Percentiles rank a stretch among this genome's conserved stretches.
Conservation (phyloP, 768 basidiomycete species). For the Brasilioporus rufonigricans region DNA sequence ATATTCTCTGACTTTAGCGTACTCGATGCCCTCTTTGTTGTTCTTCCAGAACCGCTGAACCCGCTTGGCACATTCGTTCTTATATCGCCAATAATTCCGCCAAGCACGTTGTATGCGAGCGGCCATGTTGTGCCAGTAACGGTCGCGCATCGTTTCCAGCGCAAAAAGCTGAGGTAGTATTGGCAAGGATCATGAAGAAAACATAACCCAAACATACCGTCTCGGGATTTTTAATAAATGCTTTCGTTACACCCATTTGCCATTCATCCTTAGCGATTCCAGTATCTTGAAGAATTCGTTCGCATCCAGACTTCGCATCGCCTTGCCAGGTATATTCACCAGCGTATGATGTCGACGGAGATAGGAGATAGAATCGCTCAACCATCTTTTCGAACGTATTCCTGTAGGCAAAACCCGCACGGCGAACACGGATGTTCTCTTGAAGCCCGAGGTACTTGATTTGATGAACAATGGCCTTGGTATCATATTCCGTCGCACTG, state of each 20-base stretch:
- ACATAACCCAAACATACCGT: slow-evolving; percentile 54
- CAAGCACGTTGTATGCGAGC: slow-evolving; percentile 93
- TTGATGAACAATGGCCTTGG: slow-evolving; percentile 94
- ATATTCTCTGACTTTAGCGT: slow-evolving; percentile 88
- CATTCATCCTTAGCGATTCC: slow-evolving; percentile 97
- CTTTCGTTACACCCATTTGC: slow-evolving; percentile 99
- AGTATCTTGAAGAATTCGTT: slow-evolving; percentile 89
- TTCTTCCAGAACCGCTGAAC: slow-evolving; percentile 99
- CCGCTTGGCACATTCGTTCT: slow-evolving; percentile 89
- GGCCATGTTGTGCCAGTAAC: slow-evolving; percentile 99
- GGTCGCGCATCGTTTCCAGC: slow-evolving; percentile 96
- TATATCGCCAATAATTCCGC: slow-evolving; percentile 94
- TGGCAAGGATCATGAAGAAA: not conserved
- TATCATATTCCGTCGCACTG: slow-evolving; percentile 87
- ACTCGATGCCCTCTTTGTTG: slow-evolving; percentile 91
- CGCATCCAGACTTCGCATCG: slow-evolving; percentile 86
- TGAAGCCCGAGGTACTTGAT: slow-evolving; percentile 99
- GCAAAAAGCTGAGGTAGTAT: slow-evolving; percentile 77
- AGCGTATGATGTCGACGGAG: slow-evolving; percentile 93
- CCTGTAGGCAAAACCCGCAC: slow-evolving; percentile 97
- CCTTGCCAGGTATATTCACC: slow-evolving; percentile 98
- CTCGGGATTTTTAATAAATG: slow-evolving; percentile 99
- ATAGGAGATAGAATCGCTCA: slow-evolving; percentile 94
- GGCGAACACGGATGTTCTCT: slow-evolving; percentile 96
- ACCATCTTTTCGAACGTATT: slow-evolving; percentile 99